phyloP scores from a whole-genome alignment of 2,329 filamentous ascomycete species.

The Colletotrichum falcatum region DNA sequence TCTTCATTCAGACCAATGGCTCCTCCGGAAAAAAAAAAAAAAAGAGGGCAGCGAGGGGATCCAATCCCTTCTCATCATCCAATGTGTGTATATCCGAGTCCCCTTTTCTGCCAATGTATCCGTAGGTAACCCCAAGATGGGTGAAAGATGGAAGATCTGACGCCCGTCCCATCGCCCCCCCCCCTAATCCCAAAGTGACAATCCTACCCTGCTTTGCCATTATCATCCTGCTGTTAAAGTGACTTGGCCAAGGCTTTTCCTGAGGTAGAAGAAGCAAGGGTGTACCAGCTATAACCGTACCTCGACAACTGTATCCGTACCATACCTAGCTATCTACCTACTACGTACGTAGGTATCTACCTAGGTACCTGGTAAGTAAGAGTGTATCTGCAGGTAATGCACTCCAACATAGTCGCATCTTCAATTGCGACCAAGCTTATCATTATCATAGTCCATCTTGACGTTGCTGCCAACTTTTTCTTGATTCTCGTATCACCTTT shows the following conservation, averaged over 20 bases:
- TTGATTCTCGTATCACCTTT: background rate
- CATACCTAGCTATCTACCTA: too few relatives aligned
- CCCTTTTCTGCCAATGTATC: constrained; percentile 27
- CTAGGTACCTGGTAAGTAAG: background rate
- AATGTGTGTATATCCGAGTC: constrained; percentile 24
- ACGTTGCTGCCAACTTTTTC: constrained; percentile 26
- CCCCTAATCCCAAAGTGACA: constrained; percentile 13
- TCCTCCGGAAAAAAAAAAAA: background rate
- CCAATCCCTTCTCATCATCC: constrained; percentile 16
- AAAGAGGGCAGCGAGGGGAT: background rate
- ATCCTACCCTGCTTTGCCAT: constrained; percentile 27
- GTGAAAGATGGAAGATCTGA: background rate
- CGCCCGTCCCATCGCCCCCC: constrained; percentile 1
- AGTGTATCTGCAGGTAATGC: constrained; percentile 1
- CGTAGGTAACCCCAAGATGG: constrained; percentile 14
- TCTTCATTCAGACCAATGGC: background rate
- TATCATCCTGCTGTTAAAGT: constrained; percentile 23
- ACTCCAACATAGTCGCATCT: constrained; percentile 5
- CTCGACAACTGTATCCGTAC: background rate
- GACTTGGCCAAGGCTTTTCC: background rate
- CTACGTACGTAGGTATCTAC: background rate
- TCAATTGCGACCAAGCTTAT: constrained; percentile 30
- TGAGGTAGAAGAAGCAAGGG: background rate
- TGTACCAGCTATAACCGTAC: background rate
- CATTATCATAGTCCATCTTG: constrained; percentile 24